Conservation (phyloP, 257 asterid species). For the Penstemon eatonii region DNA sequence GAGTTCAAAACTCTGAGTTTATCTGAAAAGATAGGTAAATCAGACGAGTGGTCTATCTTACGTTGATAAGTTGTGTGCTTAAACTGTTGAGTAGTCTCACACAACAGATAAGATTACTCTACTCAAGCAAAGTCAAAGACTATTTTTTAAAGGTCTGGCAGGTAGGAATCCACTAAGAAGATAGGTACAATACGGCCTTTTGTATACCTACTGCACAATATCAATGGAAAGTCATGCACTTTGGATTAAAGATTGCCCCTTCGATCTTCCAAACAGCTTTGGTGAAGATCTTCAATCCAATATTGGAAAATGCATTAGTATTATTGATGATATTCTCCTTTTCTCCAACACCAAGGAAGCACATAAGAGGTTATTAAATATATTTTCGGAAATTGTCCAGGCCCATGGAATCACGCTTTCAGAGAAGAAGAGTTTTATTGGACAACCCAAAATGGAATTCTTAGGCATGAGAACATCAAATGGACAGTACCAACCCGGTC, state of each 20-base stretch:
- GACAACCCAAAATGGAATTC: neutral
- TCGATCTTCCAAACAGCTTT: neutral
- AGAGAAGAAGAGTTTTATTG: neutral
- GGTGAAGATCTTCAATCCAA: neutral
- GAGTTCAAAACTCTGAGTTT: no score
- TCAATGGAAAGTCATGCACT: no score
- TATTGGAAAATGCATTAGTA: neutral
- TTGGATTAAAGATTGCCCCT: neutral
- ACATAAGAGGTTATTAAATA: no score
- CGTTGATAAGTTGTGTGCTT: no score
- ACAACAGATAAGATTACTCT: no score
- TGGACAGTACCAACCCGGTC: neutral
- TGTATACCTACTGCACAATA: neutral
- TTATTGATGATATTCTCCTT: neutral
- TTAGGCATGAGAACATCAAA: neutral
- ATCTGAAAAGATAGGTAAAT: no score
- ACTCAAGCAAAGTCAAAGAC: no score
- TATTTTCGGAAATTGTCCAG: neutral
- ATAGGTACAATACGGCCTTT: neutral
- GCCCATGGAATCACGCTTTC: neutral
- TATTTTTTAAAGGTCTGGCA: no score
- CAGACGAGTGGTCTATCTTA: no score
- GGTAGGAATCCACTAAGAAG: neutral
- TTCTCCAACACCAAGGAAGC: neutral
- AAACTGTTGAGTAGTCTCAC: no score